These are phyloP conservation scores for Chaetomium strumarium DNA, from an alignment of 2,329 filamentous ascomycete genomes.

Conservation along the genomic window DNA sequence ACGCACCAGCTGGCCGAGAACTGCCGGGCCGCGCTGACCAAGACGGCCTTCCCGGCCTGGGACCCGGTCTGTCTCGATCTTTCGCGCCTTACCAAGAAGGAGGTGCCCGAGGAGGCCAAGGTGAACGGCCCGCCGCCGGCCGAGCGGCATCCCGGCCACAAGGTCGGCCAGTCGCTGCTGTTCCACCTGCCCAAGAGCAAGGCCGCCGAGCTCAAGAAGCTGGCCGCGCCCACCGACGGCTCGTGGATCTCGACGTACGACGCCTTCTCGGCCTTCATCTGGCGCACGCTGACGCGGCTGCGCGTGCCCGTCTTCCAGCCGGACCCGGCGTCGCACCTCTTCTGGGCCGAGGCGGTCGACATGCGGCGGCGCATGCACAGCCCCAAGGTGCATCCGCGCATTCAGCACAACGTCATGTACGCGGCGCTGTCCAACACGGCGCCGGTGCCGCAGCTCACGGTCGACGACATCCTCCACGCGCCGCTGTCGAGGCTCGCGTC, in stretches of 20 bases:
- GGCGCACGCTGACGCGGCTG: constrained; percentile 33
- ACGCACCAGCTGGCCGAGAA: constrained; percentile 39
- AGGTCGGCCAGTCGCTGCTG: constrained; percentile 27
- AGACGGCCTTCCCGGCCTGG: constrained; percentile 30
- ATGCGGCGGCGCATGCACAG: constrained; percentile 34
- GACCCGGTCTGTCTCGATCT: constrained; percentile 32
- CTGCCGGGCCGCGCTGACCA: constrained; percentile 31
- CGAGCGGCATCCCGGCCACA: constrained; percentile 19
- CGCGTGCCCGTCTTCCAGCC: constrained; percentile 32
- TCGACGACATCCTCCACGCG: constrained; percentile 14
- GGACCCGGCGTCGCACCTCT: constrained; percentile 24
- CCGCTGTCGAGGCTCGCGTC: constrained; percentile 32
- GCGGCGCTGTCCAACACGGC: constrained; percentile 26
- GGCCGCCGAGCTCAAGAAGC: constrained; percentile 34
- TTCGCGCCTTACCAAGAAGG: constrained; percentile 30
- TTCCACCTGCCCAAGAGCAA: constrained; percentile 42
- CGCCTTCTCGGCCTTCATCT: constrained; percentile 37
- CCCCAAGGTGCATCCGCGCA: constrained; percentile 30
- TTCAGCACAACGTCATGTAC: constrained; percentile 34
- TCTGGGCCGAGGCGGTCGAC: constrained; percentile 35
- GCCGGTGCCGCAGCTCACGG: constrained; percentile 27
- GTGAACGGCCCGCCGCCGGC: constrained; percentile 32
- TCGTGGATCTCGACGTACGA: constrained; percentile 42
- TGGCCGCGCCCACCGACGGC: constrained; percentile 31
- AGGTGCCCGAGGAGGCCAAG: constrained; percentile 26